Conservation (phyloP, 2,329 filamentous ascomycete genomes). For the Sarocladium oryzae region DNA sequence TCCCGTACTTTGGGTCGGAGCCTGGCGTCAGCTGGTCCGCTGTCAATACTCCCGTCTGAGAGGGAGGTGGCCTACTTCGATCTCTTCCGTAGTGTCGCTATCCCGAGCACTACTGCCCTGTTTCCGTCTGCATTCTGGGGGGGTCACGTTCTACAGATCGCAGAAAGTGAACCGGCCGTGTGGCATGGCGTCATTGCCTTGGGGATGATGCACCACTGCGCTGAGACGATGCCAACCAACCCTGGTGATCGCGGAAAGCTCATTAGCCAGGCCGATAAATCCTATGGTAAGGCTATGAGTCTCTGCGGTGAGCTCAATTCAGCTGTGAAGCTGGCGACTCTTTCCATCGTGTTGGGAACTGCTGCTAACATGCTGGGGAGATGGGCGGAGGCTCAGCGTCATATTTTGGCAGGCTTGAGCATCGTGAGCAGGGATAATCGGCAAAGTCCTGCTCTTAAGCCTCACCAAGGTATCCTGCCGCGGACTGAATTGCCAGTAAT, state of each 20-base stretch:
- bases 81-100: conserved; percentile 27
- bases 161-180: conserved; percentile 26
- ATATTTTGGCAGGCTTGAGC: conserved; percentile 23
- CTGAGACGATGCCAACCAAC: background rate
- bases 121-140: conserved; percentile 27
- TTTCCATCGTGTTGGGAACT: conserved; percentile 26
- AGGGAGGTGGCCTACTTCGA: conserved; percentile 23
- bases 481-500: conserved; percentile 28
- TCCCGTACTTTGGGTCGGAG: conserved; percentile 15
- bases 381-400: conserved; percentile 24
- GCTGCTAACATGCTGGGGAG: conserved; percentile 24
- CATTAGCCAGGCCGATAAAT: conserved; percentile 17
- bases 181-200: conserved; percentile 29
- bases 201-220: conserved; percentile 26
- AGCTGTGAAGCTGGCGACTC: conserved; percentile 19
- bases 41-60: background rate
- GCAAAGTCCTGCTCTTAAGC: conserved; percentile 11
- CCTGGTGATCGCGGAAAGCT: conserved; percentile 14
- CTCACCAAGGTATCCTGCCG: conserved; percentile 17
- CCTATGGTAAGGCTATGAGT: conserved; percentile 23
- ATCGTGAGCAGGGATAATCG: conserved; percentile 17
- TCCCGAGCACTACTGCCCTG: conserved; percentile 19
- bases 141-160: conserved; percentile 24
- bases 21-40: background rate
- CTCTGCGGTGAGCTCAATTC: conserved; percentile 21